Evolutionary conservation across 108 stramenopile species (phyloP).

Genomic region (Pseudonitzschia multiseries): DNA sequence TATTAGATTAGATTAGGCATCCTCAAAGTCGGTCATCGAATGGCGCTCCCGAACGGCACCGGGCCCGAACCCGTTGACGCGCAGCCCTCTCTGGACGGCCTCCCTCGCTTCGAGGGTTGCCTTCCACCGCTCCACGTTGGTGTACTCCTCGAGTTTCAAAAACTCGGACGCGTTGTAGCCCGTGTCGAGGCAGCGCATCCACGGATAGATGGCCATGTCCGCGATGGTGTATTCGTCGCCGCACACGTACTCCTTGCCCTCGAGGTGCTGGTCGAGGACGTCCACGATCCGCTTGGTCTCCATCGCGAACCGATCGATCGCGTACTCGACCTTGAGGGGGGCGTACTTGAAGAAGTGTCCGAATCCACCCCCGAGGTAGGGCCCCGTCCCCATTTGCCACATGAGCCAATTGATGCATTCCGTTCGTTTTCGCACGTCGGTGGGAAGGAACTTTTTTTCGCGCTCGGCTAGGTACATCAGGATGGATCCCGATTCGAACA

Average conservation of each 20-base stretch:
- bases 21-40: background rate
- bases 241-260: constrained; percentile 49
- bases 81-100: constrained; percentile 52
- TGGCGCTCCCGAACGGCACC: background rate
- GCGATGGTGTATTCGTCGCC: constrained; percentile 84
- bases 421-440: constrained; percentile 18
- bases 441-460: constrained; percentile 52
- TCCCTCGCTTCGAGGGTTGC: constrained; percentile 35
- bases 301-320: constrained; percentile 83
- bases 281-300: constrained; percentile 81
- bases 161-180: constrained; percentile 39
- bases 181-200: constrained; percentile 43
- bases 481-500: constrained; percentile 85
- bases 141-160: constrained; percentile 49
- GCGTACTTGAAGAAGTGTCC: constrained; percentile 82
- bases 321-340: constrained; percentile 64
- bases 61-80: constrained; percentile 40
- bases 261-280: constrained; percentile 73
- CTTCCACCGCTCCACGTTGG: constrained; percentile 57
- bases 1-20: no score
- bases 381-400: constrained; percentile 76
- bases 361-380: constrained; percentile 79
- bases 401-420: constrained; percentile 83
- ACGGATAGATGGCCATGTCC: constrained; percentile 82
- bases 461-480: constrained; percentile 81